These are phyloP conservation scores for Calocera viscosa DNA, from an alignment of 768 basidiomycete genomes.

Conservation along the genomic window DNA sequence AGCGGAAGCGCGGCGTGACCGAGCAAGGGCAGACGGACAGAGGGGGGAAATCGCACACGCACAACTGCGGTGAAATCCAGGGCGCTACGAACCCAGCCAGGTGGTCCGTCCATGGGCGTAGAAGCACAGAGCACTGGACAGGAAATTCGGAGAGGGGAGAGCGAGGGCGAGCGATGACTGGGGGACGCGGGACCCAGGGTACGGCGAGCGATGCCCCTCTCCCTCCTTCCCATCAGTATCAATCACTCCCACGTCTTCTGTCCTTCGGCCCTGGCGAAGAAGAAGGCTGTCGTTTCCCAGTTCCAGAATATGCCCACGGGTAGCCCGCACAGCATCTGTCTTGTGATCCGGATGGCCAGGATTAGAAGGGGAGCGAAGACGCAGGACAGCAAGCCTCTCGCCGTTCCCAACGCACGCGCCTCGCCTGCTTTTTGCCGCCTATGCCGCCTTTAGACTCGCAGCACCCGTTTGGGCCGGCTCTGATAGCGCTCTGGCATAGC, in stretches of 20 bases:
- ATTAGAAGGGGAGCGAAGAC: not conserved
- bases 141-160: not conserved
- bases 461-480: no score
- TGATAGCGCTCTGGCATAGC: no score
- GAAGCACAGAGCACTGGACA: not conserved
- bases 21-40: not conserved
- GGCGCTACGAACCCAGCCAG: not conserved
- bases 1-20: not conserved
- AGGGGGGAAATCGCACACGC: no score
- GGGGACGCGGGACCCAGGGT: not conserved
- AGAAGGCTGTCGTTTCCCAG: not conserved
- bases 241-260: not conserved
- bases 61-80: not conserved
- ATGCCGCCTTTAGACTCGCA: not conserved
- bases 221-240: not conserved
- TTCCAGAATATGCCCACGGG: not conserved
- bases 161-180: not conserved
- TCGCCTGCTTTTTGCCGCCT: no score
- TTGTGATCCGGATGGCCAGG: slow-evolving; percentile 8
- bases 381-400: not conserved
- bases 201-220: not conserved
- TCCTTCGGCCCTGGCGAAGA: not conserved
- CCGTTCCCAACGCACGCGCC: not conserved
- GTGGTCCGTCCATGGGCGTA: not conserved
- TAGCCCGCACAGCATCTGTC: not conserved